Percentiles rank a stretch among this genome's conserved stretches.
phyloP scores from a whole-genome alignment of 495 filamentous ascomycete genomes.

The Xylona heveae region DNA sequence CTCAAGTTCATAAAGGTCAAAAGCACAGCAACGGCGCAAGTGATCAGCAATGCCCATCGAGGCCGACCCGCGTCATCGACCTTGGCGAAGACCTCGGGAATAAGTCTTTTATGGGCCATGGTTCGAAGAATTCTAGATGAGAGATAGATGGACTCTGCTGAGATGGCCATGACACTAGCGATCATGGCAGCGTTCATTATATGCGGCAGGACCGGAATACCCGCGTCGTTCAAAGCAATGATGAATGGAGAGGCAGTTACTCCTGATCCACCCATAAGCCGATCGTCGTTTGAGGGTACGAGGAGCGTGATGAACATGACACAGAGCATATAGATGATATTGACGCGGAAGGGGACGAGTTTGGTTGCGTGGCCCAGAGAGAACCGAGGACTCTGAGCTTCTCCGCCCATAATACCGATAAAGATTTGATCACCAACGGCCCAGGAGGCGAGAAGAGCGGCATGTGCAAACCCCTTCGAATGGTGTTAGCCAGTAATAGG shows the following conservation, averaged over 20 bases:
- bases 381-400: constrained; percentile 12
- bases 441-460: constrained; percentile 9
- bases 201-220: constrained; percentile 11
- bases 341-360: constrained; percentile 14
- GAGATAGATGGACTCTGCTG: constrained; percentile 13
- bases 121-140: constrained; percentile 13
- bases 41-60: constrained; percentile 8
- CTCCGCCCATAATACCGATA: constrained; percentile 10
- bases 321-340: constrained; percentile 13
- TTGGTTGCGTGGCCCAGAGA: constrained; percentile 13
- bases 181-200: constrained; percentile 16
- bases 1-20: constrained; percentile 14
- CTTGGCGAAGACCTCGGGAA: constrained; percentile 8
- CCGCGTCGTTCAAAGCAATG: constrained; percentile 13
- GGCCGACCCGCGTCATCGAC: constrained; percentile 14
- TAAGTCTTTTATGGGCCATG: constrained; percentile 13
- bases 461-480: constrained; percentile 9
- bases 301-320: constrained; percentile 13
- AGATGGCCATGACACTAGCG: constrained; percentile 13
- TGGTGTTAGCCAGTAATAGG: neutral
- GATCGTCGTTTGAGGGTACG: constrained; percentile 12
- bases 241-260: constrained; percentile 19
- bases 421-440: constrained; percentile 9
- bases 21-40: constrained; percentile 8
- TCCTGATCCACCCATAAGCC: constrained; percentile 10